Evolutionary conservation across 768 basidiomycete genomes (phyloP).

Genomic region (Trametes elegans): DNA sequence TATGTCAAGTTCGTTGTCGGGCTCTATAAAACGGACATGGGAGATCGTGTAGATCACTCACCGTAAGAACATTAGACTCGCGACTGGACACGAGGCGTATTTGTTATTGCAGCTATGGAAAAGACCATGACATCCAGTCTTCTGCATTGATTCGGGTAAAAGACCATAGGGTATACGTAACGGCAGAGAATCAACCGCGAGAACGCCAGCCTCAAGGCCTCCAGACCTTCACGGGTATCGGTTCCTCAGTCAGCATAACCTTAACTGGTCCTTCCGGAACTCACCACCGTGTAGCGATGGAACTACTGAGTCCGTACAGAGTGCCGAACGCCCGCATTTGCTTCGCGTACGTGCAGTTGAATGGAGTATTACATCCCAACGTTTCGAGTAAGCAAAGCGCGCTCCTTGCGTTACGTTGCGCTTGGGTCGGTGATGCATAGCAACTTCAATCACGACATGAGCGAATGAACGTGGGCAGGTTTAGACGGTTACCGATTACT

Average conservation of each 20-base stretch:
- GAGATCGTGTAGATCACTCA: too few relatives aligned
- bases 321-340: background rate
- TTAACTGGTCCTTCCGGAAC: background rate
- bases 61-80: background rate
- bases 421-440: too few relatives aligned
- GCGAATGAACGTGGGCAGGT: too few relatives aligned
- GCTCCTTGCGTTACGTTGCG: too few relatives aligned
- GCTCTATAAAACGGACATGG: too few relatives aligned
- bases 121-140: background rate
- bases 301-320: background rate
- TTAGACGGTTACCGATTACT: too few relatives aligned
- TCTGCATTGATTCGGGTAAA: constrained; percentile 7
- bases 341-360: background rate
- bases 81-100: background rate
- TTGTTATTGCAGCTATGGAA: background rate
- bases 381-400: too few relatives aligned
- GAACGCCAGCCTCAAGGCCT: background rate
- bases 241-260: background rate
- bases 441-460: too few relatives aligned
- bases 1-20: too few relatives aligned
- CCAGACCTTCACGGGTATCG: background rate
- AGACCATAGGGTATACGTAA: constrained; percentile 1
- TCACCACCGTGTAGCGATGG: background rate
- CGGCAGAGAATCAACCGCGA: background rate
- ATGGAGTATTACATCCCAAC: too few relatives aligned